Conservation (phyloP, 2,329 filamentous ascomycete genomes). For the Xylariales sp. region DNA sequence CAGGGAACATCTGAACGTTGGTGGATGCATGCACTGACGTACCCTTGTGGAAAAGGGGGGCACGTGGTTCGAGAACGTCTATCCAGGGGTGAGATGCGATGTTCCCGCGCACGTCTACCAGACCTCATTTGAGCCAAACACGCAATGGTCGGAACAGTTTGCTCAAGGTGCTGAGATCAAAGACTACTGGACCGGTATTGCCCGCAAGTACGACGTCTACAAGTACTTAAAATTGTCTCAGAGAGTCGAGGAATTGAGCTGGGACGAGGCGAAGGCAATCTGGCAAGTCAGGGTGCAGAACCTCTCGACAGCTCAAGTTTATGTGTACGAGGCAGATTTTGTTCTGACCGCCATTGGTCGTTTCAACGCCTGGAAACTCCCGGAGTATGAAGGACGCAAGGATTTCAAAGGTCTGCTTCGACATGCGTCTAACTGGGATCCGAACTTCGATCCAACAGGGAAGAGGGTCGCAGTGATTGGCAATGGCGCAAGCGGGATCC, state of each 20-base stretch:
- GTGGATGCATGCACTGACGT: background rate
- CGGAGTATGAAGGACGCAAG: slow-evolving; percentile 53
- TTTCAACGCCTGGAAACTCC: slow-evolving; percentile 62
- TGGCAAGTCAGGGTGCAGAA: slow-evolving; percentile 52
- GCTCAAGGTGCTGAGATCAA: slow-evolving; percentile 62
- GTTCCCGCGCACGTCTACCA: slow-evolving; percentile 69
- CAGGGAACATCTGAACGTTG: slow-evolving; percentile 1
- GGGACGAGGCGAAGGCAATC: slow-evolving; percentile 45
- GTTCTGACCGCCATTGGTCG: slow-evolving; percentile 59
- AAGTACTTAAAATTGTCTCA: slow-evolving; percentile 50
- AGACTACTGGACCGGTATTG: slow-evolving; percentile 60
- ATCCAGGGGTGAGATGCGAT: slow-evolving; percentile 64
- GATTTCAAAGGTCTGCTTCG: slow-evolving; percentile 51
- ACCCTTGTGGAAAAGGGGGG: slow-evolving; percentile 41
- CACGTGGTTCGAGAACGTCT: slow-evolving; percentile 52
- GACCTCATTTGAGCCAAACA: slow-evolving; percentile 62
- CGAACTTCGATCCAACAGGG: slow-evolving; percentile 39
- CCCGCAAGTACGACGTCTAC: slow-evolving; percentile 61
- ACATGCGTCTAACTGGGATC: slow-evolving; percentile 59
- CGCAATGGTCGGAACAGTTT: slow-evolving; percentile 65
- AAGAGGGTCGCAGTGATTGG: slow-evolving; percentile 57
- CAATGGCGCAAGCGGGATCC: slow-evolving; percentile 59
- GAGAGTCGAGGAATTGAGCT: slow-evolving; percentile 50
- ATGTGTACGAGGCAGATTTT: slow-evolving; percentile 50
- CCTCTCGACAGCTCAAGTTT: slow-evolving; percentile 31